phyloP scores from a whole-genome alignment of 305 asterid species.

The Salvia sclarea region DNA sequence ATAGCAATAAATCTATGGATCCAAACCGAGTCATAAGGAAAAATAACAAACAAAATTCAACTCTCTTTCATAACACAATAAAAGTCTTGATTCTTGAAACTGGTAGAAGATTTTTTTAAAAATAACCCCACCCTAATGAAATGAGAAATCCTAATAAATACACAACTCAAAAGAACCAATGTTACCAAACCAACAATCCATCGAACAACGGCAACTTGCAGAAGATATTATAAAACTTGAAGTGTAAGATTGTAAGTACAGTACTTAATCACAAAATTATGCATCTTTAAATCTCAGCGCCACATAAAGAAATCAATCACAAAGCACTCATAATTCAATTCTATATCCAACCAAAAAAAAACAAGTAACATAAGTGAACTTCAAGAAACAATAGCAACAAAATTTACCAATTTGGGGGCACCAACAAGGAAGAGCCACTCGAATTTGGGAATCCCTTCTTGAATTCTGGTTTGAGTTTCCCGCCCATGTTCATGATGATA shows the following conservation, averaged over 20 bases:
- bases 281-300: background rate
- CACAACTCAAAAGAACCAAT: constrained; percentile 13
- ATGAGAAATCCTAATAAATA: background rate
- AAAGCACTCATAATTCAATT: constrained; percentile 17
- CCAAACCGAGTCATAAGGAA: background rate
- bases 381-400: background rate
- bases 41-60: background rate
- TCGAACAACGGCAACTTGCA: background rate
- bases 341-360: too few species aligned
- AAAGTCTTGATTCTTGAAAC: background rate
- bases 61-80: constrained; percentile 10
- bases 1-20: background rate
- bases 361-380: background rate
- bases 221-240: background rate
- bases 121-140: background rate
- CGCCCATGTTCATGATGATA: constrained; percentile 27
- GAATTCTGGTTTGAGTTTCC: constrained; percentile 37
- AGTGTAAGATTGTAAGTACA: background rate
- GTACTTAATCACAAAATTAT: background rate
- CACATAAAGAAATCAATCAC: background rate
- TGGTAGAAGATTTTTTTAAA: too few species aligned
- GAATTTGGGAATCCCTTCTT: constrained; percentile 47
- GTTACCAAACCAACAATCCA: constrained; percentile 8
- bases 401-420: constrained; percentile 60
- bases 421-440: constrained; percentile 58